Base-by-base conservation (phyloP, 2,329 filamentous ascomycete genomes). In the Ciborinia camelliae region DNA sequence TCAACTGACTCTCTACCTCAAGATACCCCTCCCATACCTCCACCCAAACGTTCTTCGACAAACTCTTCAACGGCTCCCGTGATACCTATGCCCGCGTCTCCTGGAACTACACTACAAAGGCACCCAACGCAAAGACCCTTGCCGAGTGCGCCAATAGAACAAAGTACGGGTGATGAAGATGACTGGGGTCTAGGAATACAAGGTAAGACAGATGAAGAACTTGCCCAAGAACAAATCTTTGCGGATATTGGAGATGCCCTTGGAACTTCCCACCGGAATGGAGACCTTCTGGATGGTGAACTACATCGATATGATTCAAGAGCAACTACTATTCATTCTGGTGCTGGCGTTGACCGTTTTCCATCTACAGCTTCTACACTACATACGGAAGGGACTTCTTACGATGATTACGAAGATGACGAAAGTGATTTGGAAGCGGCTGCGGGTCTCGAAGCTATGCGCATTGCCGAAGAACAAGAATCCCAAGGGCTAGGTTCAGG, bases 401-500 rank as follows among this genome's bases (percentile, higher is more conserved):
- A 71, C 35, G 78, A 81, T 43, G 79, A 82, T 35, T 81, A 81
- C 26, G 90, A 79, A 23, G 82, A 82, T 15, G 90, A 94, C 63
- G 92, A 96, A 58, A 96, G 92, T 73, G 94, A 98, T 73, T 87
- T 90, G 0, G 94, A 97, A 76, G 94, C 90, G 26, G 88, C 90
- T 47, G 91, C 91, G 66, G 94, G 95, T 20, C 79, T 96, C 60
- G 85, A 90, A 74, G 92, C 92, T 69, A 86, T 98, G 83, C 87
- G 87, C 65, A 86, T 93, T 78, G 92, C 92, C 5, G 92, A 96
- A 67, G 85, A 92, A 75, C 82, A 87, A 74, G 90, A 96, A 66
- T 86, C 87, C 59, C 85, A 86, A 58, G 82, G 84, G 65, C 84
- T 85, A 53, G 68, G 70, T 87, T 84, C 72, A 81, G 82, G 69